Base-by-base conservation (phyloP, 495 filamentous ascomycete species). In the Aspergillus funiculosus region DNA sequence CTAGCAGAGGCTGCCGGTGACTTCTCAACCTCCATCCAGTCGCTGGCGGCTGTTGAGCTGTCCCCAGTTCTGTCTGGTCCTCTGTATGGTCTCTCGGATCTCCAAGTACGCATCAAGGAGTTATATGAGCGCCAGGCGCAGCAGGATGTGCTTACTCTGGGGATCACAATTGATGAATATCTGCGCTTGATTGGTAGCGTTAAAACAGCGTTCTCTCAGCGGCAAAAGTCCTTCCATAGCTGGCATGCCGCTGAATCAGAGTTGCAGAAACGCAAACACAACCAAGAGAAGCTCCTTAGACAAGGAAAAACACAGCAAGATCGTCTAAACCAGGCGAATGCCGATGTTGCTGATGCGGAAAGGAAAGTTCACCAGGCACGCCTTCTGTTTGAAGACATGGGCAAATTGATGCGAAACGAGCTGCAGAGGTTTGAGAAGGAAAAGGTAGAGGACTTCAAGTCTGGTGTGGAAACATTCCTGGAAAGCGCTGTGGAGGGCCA, bases 381-480 rank as follows among this genome's bases (percentile, higher is more conserved):
- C 38, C 60, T 98, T 45, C 63, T 95, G 43, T 98, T 98, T 61
- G 92, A 98, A 50, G 94, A 98, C 60, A 96, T 98, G 92, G 92
- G 92, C 9, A 76, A 88, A 19, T 69, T 95, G 60, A 91, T 98
- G 89, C 77, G 87, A 28, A 70, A 73, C 21, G 92, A 98, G 64
- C 73, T 98, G 48, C 92, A 97, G 50, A 74, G 89, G 20, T 98
- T 98, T 56, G 92, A 97, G 71, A 79, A 79, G 54, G 92, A 98
- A 70, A 98, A 98, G 72, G 92, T 98, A 6, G 92, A 98, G 62
- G 92, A 98, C 63, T 98, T 98, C 68, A 98, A 97, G 72, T 90
- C 85, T 48, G 94, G 88, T 0, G 91, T 98, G 2, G 92, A 98
- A 71, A 98, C 92, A 0, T 98, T 91, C 64, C 70, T 98, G 52